These are phyloP conservation scores for Eurotiales sp. DNA, from an alignment of 2,329 filamentous ascomycete genomes.

Conservation along the genomic window DNA sequence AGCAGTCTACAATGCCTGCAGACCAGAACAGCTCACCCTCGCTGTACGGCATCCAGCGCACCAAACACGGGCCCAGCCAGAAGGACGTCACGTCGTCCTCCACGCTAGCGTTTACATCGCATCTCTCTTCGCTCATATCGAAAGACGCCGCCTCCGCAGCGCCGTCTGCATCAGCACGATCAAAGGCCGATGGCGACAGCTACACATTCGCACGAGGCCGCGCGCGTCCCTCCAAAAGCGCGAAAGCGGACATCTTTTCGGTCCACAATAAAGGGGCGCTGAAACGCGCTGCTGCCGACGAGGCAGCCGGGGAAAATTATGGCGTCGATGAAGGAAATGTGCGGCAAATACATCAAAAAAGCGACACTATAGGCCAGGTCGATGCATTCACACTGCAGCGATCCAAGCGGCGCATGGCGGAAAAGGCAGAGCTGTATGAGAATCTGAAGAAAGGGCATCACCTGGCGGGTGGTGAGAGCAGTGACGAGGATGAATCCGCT, in stretches of 20 bases:
- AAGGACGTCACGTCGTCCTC: conserved; percentile 67
- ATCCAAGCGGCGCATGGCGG: conserved; percentile 77
- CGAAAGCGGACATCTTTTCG: conserved; percentile 68
- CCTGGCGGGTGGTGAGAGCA: conserved; percentile 44
- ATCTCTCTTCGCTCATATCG: conserved; percentile 77
- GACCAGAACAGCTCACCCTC: conserved; percentile 39
- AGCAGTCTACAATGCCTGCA: conserved; percentile 51
- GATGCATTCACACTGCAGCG: conserved; percentile 59
- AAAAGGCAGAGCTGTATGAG: conserved; percentile 83
- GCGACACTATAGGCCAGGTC: conserved; percentile 57
- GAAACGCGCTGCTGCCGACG: conserved; percentile 60
- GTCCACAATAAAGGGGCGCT: conserved; percentile 60
- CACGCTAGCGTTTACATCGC: conserved; percentile 80
- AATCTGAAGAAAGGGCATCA: conserved; percentile 89
- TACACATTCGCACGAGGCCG: conserved; percentile 39
- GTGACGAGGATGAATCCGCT: conserved; percentile 30
- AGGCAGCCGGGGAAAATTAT: conserved; percentile 52
- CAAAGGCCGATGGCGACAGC: conserved; percentile 16
- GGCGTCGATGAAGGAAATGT: conserved; percentile 26
- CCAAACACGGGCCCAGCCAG: conserved; percentile 58
- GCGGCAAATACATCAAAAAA: conserved; percentile 60
- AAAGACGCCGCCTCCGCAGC: conserved; percentile 42
- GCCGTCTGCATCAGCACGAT: background rate
- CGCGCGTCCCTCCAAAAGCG: conserved; percentile 38
- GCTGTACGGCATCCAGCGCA: conserved; percentile 71